Evolutionary conservation across 768 basidiomycete species (phyloP).

Genomic region (Suillus variegatus): DNA sequence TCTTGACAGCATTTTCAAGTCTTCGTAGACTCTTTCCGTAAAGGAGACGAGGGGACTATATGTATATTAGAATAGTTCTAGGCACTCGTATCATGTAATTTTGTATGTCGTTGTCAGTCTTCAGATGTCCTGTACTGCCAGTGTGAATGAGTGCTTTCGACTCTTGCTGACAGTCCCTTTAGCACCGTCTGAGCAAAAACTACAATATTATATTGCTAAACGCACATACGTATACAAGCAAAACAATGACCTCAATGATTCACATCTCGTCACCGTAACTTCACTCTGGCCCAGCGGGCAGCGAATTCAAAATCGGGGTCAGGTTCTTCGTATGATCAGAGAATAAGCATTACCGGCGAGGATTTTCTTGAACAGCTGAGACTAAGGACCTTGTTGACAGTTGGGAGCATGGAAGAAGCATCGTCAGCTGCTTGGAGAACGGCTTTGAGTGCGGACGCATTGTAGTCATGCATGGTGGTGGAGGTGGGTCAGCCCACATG

Average conservation of each 20-base stretch:
- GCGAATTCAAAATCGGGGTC: background rate
- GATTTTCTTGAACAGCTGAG: background rate
- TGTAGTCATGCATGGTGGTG: too few relatives aligned
- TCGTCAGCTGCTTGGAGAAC: too few relatives aligned
- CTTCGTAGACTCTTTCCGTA: background rate
- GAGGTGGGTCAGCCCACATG: background rate
- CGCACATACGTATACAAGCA: background rate
- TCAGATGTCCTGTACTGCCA: background rate
- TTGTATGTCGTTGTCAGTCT: background rate
- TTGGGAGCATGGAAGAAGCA: too few relatives aligned
- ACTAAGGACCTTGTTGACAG: too few relatives aligned
- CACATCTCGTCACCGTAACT: background rate
- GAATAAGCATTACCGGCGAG: too few relatives aligned
- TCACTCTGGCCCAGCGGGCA: background rate
- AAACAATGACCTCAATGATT: background rate
- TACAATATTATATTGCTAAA: background rate
- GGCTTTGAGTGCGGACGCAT: too few relatives aligned
- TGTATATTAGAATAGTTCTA: background rate
- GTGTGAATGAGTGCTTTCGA: too few relatives aligned
- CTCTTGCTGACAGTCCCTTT: too few relatives aligned
- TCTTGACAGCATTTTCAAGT: background rate
- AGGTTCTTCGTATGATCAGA: background rate
- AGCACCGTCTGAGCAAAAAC: background rate
- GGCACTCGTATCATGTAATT: background rate
- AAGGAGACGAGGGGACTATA: background rate